These are phyloP conservation scores for Rhizopus microsporus DNA, from an alignment of 371 early-diverging fungal species.

Conservation along the genomic window DNA sequence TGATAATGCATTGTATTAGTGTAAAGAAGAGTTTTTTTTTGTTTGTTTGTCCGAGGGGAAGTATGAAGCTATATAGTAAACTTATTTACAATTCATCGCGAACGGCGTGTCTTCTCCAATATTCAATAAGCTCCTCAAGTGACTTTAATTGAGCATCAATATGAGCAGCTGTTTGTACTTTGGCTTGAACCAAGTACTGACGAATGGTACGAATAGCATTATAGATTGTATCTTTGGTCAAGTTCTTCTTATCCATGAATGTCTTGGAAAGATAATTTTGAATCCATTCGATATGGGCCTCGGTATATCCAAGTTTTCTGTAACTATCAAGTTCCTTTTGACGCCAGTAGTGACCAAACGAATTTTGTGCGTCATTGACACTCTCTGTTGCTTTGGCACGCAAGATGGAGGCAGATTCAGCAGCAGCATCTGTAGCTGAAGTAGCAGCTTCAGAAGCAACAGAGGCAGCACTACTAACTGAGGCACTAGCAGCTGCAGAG, in stretches of 20 bases:
- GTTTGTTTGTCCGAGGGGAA: too few relatives aligned
- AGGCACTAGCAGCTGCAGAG: conserved; percentile 6
- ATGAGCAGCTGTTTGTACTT: conserved; percentile 38
- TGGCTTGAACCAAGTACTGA: conserved; percentile 33
- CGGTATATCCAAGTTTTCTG: conserved; percentile 43
- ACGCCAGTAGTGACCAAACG: conserved; percentile 40
- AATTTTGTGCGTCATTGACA: conserved; percentile 21
- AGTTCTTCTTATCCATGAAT: conserved; percentile 27
- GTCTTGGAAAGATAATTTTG: conserved; percentile 35
- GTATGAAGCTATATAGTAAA: neutral
- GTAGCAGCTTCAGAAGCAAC: conserved; percentile 22
- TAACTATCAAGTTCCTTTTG: conserved; percentile 38
- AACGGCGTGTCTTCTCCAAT: conserved; percentile 26
- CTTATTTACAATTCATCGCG: conserved; percentile 36
- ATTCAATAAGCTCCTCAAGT: conserved; percentile 34
- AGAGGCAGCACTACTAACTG: conserved; percentile 1
- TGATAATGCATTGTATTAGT: too few relatives aligned
- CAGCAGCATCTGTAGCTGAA: conserved; percentile 30
- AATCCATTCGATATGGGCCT: conserved; percentile 46
- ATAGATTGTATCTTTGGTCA: conserved; percentile 35
- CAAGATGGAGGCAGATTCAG: conserved; percentile 24
- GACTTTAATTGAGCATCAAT: conserved; percentile 42
- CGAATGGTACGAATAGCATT: conserved; percentile 28
- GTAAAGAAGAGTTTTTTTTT: neutral
- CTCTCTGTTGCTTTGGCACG: conserved; percentile 24